phyloP scores from a whole-genome alignment of 441 rosid species.

The Melastoma candidum region DNA sequence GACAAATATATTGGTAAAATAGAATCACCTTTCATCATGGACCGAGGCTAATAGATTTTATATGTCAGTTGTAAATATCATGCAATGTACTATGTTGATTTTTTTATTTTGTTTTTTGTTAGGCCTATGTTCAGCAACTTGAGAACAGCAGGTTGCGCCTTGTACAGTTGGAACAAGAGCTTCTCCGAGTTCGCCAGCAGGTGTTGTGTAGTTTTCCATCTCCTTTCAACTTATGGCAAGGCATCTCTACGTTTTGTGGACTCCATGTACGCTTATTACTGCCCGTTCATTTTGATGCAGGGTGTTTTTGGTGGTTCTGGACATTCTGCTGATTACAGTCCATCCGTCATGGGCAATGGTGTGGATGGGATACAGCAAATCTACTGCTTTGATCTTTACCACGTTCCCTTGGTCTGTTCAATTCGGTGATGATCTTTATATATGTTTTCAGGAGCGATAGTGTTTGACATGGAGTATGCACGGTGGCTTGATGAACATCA shows the following conservation, averaged over 20 bases:
- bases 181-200: slow-evolving; percentile 75
- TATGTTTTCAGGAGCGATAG: slow-evolving; percentile 42
- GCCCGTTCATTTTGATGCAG: slow-evolving; percentile 24
- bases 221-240: neutral
- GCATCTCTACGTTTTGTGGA: neutral
- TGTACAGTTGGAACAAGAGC: slow-evolving; percentile 76
- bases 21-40: no score
- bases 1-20: no score
- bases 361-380: slow-evolving; percentile 10
- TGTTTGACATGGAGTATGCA: slow-evolving; percentile 71
- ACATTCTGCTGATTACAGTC: slow-evolving; percentile 37
- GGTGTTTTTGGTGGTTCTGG: slow-evolving; percentile 40
- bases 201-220: slow-evolving; percentile 12
- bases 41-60: no score
- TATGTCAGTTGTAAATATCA: no score
- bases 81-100: no score
- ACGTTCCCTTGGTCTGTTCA: no score
- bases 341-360: slow-evolving; percentile 48
- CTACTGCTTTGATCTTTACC: neutral
- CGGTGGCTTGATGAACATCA: slow-evolving; percentile 90
- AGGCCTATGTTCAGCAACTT: slow-evolving; percentile 95
- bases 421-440: neutral
- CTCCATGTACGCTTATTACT: neutral
- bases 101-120: slow-evolving; percentile 31
- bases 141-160: slow-evolving; percentile 67